Percentiles rank a stretch among this genome's conserved stretches.
phyloP scores from a whole-genome alignment of 2,329 filamentous ascomycete species.

The Apiospora aurea region DNA sequence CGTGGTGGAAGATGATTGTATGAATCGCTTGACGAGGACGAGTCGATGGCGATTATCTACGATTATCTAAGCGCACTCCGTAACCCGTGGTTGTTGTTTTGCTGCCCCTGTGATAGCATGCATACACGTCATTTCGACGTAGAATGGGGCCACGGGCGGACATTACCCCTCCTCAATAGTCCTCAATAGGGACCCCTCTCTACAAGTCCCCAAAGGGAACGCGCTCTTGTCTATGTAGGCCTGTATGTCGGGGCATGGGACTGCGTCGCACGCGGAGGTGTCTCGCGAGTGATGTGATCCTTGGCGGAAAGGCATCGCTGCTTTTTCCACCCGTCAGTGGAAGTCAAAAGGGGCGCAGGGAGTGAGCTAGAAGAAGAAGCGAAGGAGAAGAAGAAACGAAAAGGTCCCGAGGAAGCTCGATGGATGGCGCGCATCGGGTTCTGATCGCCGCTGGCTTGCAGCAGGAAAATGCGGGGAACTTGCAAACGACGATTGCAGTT shows the following conservation, averaged over 20 bases:
- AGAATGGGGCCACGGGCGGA: constrained; percentile 15
- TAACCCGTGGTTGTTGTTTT: neutral
- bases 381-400: neutral
- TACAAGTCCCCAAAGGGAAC: neutral
- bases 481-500: neutral
- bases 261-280: neutral
- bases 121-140: constrained; percentile 9
- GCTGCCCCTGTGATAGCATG: neutral
- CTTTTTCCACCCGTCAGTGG: neutral
- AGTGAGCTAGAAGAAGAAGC: neutral
- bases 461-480: constrained; percentile 9
- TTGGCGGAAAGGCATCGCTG: neutral
- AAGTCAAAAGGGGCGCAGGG: too few relatives aligned
- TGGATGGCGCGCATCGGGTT: constrained; percentile 5
- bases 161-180: too few relatives aligned
- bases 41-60: neutral
- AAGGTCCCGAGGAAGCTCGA: neutral
- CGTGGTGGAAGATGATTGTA: constrained; percentile 9
- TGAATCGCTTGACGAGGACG: neutral
- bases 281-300: neutral
- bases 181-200: neutral
- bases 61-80: neutral
- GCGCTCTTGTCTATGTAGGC: neutral
- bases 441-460: constrained; percentile 10
- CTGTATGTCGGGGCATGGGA: neutral